Conservation (phyloP, 1,139 yeast genomes). For the Protomyces inundatus region DNA sequence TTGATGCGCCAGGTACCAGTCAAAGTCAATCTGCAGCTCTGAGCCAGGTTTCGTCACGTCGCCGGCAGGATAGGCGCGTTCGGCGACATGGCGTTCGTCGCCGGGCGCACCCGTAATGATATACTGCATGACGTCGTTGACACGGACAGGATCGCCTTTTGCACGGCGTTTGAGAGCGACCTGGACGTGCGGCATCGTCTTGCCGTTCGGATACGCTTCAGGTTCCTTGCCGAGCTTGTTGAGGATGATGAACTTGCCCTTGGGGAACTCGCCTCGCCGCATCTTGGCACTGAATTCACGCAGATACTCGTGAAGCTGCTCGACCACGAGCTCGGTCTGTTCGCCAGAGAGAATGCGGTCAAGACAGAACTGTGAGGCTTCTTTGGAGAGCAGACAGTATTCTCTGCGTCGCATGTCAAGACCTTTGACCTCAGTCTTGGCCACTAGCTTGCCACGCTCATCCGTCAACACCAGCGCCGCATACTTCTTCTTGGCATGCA, state of each 20-base stretch:
- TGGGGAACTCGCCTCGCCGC: slow-evolving; percentile 55
- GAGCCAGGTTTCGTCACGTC: slow-evolving; percentile 33
- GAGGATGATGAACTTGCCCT: slow-evolving; percentile 46
- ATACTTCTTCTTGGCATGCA: slow-evolving; percentile 96
- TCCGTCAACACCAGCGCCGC: slow-evolving; percentile 71
- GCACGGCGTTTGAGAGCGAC: slow-evolving; percentile 77
- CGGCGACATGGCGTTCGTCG: slow-evolving; percentile 34
- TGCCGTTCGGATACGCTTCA: slow-evolving; percentile 47
- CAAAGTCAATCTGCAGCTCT: slow-evolving; percentile 62
- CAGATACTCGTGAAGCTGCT: slow-evolving; percentile 66
- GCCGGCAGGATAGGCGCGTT: slow-evolving; percentile 33
- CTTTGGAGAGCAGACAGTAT: slow-evolving; percentile 86
- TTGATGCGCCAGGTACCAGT: slow-evolving; percentile 79
- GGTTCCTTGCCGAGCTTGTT: slow-evolving; percentile 45
- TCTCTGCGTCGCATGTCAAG: slow-evolving; percentile 97
- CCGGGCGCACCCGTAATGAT: slow-evolving; percentile 57
- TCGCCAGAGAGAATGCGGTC: slow-evolving; percentile 64
- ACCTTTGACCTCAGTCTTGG: slow-evolving; percentile 83
- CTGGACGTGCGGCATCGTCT: slow-evolving; percentile 86
- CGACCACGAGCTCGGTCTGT: slow-evolving; percentile 73
- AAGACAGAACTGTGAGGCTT: slow-evolving; percentile 68
- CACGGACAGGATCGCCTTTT: slow-evolving; percentile 77
- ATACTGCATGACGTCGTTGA: slow-evolving; percentile 86
- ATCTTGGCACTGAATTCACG: slow-evolving; percentile 58
- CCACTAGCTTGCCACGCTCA: slow-evolving; percentile 47